Conservation (phyloP, 345 rosid genomes). For the Kernera saxatilis region DNA sequence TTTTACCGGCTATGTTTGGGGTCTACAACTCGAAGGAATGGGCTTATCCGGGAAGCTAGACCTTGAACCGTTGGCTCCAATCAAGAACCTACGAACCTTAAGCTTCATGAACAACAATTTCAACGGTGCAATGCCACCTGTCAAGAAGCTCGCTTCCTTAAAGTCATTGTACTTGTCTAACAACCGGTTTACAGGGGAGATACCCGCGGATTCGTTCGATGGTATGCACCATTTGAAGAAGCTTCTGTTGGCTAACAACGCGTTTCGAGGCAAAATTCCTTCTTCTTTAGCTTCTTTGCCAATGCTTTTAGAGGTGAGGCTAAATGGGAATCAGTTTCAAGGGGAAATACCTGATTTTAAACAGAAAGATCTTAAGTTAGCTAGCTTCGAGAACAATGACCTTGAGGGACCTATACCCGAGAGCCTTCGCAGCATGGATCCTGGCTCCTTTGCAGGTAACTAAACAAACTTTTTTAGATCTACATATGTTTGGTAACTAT, state of each 20-base stretch:
- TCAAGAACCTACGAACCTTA: slow-evolving; percentile 44
- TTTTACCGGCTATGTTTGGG: slow-evolving; percentile 38
- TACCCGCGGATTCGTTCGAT: slow-evolving; percentile 48
- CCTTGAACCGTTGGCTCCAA: slow-evolving; percentile 34
- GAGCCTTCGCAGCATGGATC: slow-evolving; percentile 36
- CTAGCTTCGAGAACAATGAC: slow-evolving; percentile 52
- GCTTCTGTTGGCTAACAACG: slow-evolving; percentile 52
- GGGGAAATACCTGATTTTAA: slow-evolving; percentile 55
- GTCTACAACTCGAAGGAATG: slow-evolving; percentile 60
- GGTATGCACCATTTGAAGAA: slow-evolving; percentile 59
- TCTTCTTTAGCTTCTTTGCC: slow-evolving; percentile 47
- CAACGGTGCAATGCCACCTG: slow-evolving; percentile 46
- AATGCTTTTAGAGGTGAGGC: slow-evolving; percentile 51
- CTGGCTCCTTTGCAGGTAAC: slow-evolving; percentile 56
- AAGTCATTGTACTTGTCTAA: slow-evolving; percentile 61
- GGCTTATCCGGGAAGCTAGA: slow-evolving; percentile 42
- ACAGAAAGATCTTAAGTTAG: slow-evolving; percentile 32
- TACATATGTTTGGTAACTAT: background rate
- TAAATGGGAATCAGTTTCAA: slow-evolving; percentile 55
- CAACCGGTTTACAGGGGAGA: slow-evolving; percentile 48
- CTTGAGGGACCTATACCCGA: slow-evolving; percentile 68
- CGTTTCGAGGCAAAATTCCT: slow-evolving; percentile 52
- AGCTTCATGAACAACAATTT: slow-evolving; percentile 70
- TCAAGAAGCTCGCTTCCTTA: slow-evolving; percentile 41
- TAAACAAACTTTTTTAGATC: background rate